Conservation (phyloP, 2,329 filamentous ascomycete species). For the Penicillium brevicompactum region DNA sequence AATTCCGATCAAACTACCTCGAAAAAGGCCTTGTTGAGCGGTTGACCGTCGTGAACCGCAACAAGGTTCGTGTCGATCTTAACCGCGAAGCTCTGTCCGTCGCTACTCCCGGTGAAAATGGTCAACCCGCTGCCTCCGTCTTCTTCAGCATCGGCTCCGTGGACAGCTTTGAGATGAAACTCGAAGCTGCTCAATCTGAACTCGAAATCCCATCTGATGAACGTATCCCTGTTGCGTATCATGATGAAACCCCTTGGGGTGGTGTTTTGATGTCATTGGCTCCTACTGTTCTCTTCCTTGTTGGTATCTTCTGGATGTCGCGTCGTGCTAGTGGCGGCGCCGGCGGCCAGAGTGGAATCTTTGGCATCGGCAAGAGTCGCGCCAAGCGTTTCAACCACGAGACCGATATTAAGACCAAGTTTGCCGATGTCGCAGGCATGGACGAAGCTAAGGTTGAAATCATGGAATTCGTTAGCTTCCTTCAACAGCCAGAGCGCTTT, state of each 20-base stretch:
- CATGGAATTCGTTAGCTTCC: conserved; percentile 98
- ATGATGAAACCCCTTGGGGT: conserved; percentile 72
- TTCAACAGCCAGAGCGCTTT: conserved; percentile 91
- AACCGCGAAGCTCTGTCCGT: conserved; percentile 66
- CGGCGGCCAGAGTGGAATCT: conserved; percentile 73
- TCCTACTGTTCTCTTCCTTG: conserved; percentile 83
- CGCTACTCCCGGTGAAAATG: conserved; percentile 70
- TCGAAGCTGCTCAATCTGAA: conserved; percentile 86
- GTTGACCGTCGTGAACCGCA: conserved; percentile 76
- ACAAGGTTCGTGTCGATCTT: conserved; percentile 76
- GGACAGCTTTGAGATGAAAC: conserved; percentile 84
- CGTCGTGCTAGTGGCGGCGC: conserved; percentile 71
- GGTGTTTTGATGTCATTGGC: conserved; percentile 77
- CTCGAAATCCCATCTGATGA: conserved; percentile 83
- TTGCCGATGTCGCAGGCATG: conserved; percentile 94
- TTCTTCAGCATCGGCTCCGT: conserved; percentile 95
- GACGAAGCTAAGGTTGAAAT: conserved; percentile 98
- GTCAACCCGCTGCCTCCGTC: conserved; percentile 73
- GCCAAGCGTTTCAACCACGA: conserved; percentile 98
- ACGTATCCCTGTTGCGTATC: conserved; percentile 89
- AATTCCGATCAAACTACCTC: conserved; percentile 89
- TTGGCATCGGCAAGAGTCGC: conserved; percentile 92
- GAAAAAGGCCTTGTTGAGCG: conserved; percentile 96
- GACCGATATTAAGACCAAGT: conserved; percentile 94
- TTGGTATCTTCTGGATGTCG: conserved; percentile 76